Evolutionary conservation across 208 protist species (phyloP).

Genomic region (Zelonia costaricensis): DNA sequence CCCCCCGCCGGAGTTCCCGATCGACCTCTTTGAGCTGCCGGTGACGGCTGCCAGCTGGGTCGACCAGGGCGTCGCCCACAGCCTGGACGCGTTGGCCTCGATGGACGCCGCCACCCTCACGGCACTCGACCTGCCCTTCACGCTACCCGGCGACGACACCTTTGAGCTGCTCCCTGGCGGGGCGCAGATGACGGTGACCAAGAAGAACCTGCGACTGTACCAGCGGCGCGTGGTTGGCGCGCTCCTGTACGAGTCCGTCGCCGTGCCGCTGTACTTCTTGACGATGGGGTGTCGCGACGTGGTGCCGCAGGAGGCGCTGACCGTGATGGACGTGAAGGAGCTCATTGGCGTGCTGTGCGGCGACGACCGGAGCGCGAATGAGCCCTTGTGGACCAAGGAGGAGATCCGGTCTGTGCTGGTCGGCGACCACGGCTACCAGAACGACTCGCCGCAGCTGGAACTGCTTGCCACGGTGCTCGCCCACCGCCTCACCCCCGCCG

Average conservation of each 20-base stretch:
- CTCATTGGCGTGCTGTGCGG: conserved; percentile 71
- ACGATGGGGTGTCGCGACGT: conserved; percentile 74
- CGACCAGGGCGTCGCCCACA: conserved; percentile 52
- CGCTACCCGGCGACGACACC: conserved; percentile 71
- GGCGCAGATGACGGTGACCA: conserved; percentile 40
- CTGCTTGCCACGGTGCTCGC: conserved; percentile 75
- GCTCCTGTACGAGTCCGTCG: conserved; percentile 75
- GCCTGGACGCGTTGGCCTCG: conserved; percentile 41
- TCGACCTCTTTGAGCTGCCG: conserved; percentile 69
- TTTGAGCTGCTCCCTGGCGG: conserved; percentile 68
- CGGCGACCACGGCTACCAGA: conserved; percentile 90
- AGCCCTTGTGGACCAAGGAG: conserved; percentile 76
- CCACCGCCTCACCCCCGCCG: conserved; percentile 58
- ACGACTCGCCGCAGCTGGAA: conserved; percentile 76
- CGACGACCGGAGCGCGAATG: conserved; percentile 30
- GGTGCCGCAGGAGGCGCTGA: conserved; percentile 70
- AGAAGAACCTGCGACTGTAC: conserved; percentile 60
- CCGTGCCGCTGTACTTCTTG: conserved; percentile 65
- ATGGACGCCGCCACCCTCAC: conserved; percentile 40
- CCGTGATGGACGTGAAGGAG: conserved; percentile 56
- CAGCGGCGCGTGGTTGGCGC: conserved; percentile 54
- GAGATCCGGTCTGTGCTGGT: conserved; percentile 82
- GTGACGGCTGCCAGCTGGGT: conserved; percentile 55
- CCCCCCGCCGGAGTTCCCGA: conserved; percentile 38
- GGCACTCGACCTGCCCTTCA: conserved; percentile 79